These are phyloP conservation scores for Ophiorrhiza pumila DNA, from an alignment of 257 asterid genomes.

Conservation along the genomic window DNA sequence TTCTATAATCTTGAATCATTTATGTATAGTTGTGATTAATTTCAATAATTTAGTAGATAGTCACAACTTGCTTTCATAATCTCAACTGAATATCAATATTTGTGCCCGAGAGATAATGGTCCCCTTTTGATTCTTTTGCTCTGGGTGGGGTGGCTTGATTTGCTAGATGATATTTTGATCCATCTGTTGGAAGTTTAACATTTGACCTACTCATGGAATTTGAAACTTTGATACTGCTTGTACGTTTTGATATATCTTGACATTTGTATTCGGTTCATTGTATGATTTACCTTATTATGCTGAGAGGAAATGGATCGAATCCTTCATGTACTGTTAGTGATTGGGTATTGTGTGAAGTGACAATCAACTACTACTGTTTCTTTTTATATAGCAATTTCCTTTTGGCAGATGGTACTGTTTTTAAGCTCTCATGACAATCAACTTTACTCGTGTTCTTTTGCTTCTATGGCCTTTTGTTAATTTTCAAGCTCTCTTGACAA, in stretches of 20 bases:
- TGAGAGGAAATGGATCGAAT: too few relatives aligned
- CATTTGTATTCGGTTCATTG: not conserved
- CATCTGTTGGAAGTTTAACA: not conserved
- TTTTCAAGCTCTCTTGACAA: too few relatives aligned
- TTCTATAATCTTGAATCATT: too few relatives aligned
- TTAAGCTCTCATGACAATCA: not conserved
- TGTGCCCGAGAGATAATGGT: not conserved
- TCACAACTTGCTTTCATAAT: not conserved
- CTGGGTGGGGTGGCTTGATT: not conserved
- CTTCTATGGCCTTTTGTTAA: not conserved
- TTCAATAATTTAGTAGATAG: not conserved
- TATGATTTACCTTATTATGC: too few relatives aligned
- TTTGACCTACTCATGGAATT: not conserved
- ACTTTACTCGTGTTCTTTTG: not conserved
- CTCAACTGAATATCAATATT: not conserved
- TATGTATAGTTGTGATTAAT: too few relatives aligned
- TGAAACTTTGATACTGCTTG: too few relatives aligned
- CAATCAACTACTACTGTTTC: not conserved
- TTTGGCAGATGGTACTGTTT: not conserved
- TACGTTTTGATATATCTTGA: not conserved
- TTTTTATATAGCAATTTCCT: not conserved
- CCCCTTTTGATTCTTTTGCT: not conserved
- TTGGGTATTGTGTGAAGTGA: too few relatives aligned
- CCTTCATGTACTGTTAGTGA: too few relatives aligned
- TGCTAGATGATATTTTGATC: not conserved